Conservation (phyloP, 23 red algal genomes). For the Gracilaria caudata region DNA sequence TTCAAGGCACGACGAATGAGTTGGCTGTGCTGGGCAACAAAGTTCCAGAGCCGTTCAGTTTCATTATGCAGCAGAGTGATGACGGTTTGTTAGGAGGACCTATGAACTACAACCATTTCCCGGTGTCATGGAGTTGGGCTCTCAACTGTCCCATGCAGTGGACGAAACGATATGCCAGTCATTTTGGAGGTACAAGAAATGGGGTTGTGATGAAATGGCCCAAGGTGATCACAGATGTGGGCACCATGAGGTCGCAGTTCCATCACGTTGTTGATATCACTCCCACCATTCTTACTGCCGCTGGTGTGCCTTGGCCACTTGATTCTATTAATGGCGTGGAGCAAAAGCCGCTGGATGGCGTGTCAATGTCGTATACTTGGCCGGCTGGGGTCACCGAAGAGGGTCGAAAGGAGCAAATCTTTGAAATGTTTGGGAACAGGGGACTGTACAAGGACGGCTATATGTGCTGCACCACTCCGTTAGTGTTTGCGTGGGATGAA, state of each 20-base stretch:
- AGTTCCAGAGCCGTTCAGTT: neutral
- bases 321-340: conserved; percentile 2
- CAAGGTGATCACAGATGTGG: neutral
- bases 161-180: conserved; percentile 5
- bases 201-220: neutral
- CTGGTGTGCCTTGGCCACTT: conserved; percentile 6
- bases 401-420: neutral
- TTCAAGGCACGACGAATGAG: conserved; percentile 30
- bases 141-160: conserved; percentile 19
- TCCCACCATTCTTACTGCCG: conserved; percentile 12
- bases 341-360: conserved; percentile 8
- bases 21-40: conserved; percentile 9
- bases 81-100: neutral
- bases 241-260: neutral
- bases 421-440: conserved; percentile 18
- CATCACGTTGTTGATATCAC: conserved; percentile 26
- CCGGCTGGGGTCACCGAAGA: neutral
- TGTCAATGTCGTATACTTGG: conserved; percentile 25
- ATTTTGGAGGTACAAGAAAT: conserved; percentile 5
- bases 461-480: conserved; percentile 23
- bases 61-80: neutral
- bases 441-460: conserved; percentile 21
- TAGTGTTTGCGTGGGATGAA: neutral
- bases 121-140: conserved; percentile 12
- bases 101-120: conserved; percentile 15